Evolutionary conservation across 1,284 basidiomycete genomes (phyloP).

Genomic region (Bondarzewia mesenterica): DNA sequence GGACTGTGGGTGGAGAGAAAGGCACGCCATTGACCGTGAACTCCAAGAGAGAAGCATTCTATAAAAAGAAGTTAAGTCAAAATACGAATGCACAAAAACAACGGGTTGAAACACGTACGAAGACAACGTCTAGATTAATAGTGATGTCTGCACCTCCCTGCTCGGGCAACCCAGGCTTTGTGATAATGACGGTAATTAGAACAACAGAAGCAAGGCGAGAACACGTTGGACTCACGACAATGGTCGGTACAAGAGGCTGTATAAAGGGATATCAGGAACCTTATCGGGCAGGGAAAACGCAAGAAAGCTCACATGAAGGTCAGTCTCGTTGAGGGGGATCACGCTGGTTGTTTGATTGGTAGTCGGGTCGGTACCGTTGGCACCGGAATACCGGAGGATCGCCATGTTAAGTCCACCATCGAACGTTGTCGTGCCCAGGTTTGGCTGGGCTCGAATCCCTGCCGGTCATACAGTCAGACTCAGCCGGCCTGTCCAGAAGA

Average conservation of each 20-base stretch:
- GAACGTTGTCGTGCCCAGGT: constrained; percentile 11
- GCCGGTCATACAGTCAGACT: constrained; percentile 1
- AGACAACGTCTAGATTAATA: constrained; percentile 18
- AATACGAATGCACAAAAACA: background rate
- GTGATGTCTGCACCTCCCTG: constrained; percentile 22
- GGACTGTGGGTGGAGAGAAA: constrained; percentile 21
- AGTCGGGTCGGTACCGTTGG: constrained; percentile 33
- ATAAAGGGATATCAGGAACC: background rate
- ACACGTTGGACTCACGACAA: background rate
- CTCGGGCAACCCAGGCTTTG: constrained; percentile 20
- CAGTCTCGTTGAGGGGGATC: constrained; percentile 21
- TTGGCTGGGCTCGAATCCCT: constrained; percentile 17
- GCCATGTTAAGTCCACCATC: constrained; percentile 36
- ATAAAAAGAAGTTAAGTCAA: background rate
- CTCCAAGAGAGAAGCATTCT: background rate
- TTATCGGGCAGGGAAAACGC: background rate
- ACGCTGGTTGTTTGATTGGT: constrained; percentile 19
- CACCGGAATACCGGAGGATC: constrained; percentile 46
- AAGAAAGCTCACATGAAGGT: constrained; percentile 15
- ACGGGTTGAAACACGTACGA: constrained; percentile 14
- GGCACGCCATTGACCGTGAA: constrained; percentile 21
- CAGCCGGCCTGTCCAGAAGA: background rate
- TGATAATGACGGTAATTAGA: background rate
- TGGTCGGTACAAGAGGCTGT: background rate
- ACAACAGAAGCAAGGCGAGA: background rate